phyloP scores from a whole-genome alignment of 495 filamentous ascomycete species.

The Xylaria venustula region DNA sequence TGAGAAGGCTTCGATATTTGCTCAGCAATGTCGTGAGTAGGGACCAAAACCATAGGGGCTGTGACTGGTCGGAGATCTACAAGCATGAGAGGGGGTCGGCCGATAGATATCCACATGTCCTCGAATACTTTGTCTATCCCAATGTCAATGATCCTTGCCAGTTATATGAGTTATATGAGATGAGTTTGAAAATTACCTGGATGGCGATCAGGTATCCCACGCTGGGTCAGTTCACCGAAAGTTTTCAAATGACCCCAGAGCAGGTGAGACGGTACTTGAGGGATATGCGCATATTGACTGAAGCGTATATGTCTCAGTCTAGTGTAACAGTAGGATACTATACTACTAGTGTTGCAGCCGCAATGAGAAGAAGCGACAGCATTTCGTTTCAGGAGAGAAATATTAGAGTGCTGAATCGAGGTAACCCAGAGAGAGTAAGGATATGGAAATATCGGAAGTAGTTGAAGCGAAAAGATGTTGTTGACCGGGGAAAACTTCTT shows the following conservation, averaged over 20 bases:
- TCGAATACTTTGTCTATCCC: slow-evolving; percentile 17
- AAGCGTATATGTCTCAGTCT: not conserved
- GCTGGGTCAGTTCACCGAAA: slow-evolving; percentile 23
- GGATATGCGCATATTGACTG: slow-evolving; percentile 29
- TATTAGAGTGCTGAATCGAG: no score
- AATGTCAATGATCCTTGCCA: not conserved
- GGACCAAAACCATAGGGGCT: slow-evolving; percentile 35
- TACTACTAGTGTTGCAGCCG: not conserved
- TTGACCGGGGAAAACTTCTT: no score
- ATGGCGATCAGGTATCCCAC: slow-evolving; percentile 20
- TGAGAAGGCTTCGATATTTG: slow-evolving; percentile 39
- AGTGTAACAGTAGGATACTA: not conserved
- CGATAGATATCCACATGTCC: slow-evolving; percentile 19
- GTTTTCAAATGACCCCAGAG: slow-evolving; percentile 35
- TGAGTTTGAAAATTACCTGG: slow-evolving; percentile 18
- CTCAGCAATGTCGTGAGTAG: slow-evolving; percentile 42
- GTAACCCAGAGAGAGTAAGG: no score
- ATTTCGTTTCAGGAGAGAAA: no score
- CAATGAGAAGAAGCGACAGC: not conserved
- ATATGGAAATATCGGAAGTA: no score
- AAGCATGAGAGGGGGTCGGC: slow-evolving; percentile 26
- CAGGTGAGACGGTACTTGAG: slow-evolving; percentile 27
- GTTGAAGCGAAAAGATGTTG: no score
- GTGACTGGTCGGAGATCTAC: slow-evolving; percentile 37
- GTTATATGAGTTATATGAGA: no score